phyloP scores from a whole-genome alignment of 169 alveolate genomes.

The Theileria annulata region DNA sequence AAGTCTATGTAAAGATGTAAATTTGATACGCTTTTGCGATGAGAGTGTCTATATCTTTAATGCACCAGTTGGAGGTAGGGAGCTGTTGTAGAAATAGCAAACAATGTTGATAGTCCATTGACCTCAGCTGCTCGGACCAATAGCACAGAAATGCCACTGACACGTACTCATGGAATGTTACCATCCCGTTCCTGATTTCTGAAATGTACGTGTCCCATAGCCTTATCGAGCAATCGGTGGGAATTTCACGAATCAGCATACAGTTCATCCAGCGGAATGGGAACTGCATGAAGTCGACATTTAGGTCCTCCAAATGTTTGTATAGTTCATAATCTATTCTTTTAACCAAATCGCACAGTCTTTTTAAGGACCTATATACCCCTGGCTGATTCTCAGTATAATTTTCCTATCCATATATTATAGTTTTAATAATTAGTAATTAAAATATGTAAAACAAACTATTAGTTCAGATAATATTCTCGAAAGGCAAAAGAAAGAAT shows the following conservation, averaged over 20 bases:
- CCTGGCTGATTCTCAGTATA: conserved; percentile 94
- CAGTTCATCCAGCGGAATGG: conserved; percentile 92
- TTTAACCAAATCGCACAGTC: conserved; percentile 87
- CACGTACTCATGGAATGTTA: conserved; percentile 86
- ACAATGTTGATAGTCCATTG: conserved; percentile 87
- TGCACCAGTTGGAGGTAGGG: conserved; percentile 87
- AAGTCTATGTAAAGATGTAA: background rate
- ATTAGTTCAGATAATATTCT: conserved; percentile 82
- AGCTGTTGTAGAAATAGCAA: conserved; percentile 86
- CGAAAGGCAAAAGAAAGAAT: conserved; percentile 88
- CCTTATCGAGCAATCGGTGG: conserved; percentile 76
- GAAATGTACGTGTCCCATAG: conserved; percentile 91
- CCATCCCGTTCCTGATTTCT: conserved; percentile 81
- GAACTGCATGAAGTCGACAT: conserved; percentile 86
- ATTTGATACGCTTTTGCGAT: conserved; percentile 83
- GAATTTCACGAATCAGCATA: conserved; percentile 77
- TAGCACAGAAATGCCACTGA: conserved; percentile 84
- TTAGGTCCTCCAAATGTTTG: conserved; percentile 78
- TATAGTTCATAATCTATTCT: conserved; percentile 84
- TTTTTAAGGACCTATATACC: conserved; percentile 83
- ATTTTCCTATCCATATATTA: conserved; percentile 81
- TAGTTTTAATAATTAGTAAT: background rate
- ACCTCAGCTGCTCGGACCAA: conserved; percentile 83
- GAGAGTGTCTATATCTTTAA: conserved; percentile 86
- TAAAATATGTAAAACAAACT: background rate